Evolutionary conservation across 805 yeast genomes (phyloP), one percentile per base, ranked within the genome.

Genomic region (Brettanomyces custersianus): DNA sequence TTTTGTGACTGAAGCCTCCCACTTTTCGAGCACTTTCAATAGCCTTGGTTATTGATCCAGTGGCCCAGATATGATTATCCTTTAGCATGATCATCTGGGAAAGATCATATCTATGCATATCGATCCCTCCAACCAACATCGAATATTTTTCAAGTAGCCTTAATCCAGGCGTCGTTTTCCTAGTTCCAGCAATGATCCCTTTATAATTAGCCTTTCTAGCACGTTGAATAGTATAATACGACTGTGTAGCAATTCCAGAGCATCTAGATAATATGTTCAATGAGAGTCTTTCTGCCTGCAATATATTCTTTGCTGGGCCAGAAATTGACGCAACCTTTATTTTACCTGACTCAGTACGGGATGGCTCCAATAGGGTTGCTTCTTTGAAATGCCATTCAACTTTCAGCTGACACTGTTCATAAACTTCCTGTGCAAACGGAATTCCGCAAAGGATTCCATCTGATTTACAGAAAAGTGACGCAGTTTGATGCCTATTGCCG

Each of bases 141-240:
- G 95, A 80, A 60, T 88, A 88, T 56, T 88, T 88, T 54, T 88
- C 97, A 39, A 90, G 61, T 29, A 79, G 65, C 51, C 97, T 74
- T 43, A 88, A 70, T 0, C 97, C 97, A 0, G 97, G 97, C 0
- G 97, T 90, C n/a, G 96, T 90, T 60, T 88, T 88, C 54, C 97
- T 73, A 1, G 97, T 88, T 5, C 96, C 97, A 0, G 97, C 96
- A 54, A 88, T 86, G 18, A 80, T 69, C 0, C 97, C 97, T 4
- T 62, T 62, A 53, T 76, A 90, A 0, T 94, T 92, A 4, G 70
- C 60, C 29, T 70, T 59, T 38, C 77, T 70, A 1, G 96, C 95
- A 39, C 73, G 56, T 5, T 60, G 51, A 35, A 77, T 62, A 4
- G 88, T 70, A 20, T 62, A 57, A 35, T 63, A 58, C 0, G 92